These are phyloP conservation scores for Ophiostoma sp. DNA, from an alignment of 2,329 filamentous ascomycete species.

Conservation along the genomic window DNA sequence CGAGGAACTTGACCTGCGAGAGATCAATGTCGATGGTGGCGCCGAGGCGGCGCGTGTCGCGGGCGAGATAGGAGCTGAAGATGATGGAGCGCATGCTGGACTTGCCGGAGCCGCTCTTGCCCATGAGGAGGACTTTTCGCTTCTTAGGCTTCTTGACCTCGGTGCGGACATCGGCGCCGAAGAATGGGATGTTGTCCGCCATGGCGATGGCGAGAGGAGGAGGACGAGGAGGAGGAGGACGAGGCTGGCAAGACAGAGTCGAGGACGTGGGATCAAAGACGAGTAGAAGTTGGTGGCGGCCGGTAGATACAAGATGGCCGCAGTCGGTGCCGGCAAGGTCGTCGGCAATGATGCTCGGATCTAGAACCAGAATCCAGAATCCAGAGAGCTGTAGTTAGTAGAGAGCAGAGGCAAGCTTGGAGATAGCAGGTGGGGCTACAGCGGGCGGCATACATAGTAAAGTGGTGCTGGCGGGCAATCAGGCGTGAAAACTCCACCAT, in stretches of 20 bases:
- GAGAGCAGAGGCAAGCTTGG: neutral
- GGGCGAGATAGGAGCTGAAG: conserved; percentile 97
- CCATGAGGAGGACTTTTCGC: conserved; percentile 85
- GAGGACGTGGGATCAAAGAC: neutral
- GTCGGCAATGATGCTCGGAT: neutral
- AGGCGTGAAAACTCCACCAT: neutral
- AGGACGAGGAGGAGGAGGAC: neutral
- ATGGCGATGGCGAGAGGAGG: neutral
- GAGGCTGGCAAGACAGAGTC: neutral
- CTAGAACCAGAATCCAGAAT: neutral
- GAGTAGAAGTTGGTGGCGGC: neutral
- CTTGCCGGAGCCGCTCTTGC: conserved; percentile 94
- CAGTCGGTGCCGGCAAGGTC: neutral
- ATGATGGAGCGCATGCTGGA: conserved; percentile 98
- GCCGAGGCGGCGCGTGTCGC: conserved; percentile 87
- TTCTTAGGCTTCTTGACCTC: conserved; percentile 68
- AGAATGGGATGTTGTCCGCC: conserved; percentile 19
- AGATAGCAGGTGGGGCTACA: neutral
- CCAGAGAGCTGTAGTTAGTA: neutral
- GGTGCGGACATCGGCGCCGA: conserved; percentile 26
- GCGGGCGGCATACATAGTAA: neutral
- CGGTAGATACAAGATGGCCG: neutral
- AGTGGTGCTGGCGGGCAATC: conserved; percentile 5
- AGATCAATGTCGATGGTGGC: conserved; percentile 98
- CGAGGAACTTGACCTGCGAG: conserved; percentile 97